Evolutionary conservation across 768 basidiomycete genomes (phyloP), one percentile per base, ranked within the genome.

Genomic region (Tricholoma bakamatsutake): DNA sequence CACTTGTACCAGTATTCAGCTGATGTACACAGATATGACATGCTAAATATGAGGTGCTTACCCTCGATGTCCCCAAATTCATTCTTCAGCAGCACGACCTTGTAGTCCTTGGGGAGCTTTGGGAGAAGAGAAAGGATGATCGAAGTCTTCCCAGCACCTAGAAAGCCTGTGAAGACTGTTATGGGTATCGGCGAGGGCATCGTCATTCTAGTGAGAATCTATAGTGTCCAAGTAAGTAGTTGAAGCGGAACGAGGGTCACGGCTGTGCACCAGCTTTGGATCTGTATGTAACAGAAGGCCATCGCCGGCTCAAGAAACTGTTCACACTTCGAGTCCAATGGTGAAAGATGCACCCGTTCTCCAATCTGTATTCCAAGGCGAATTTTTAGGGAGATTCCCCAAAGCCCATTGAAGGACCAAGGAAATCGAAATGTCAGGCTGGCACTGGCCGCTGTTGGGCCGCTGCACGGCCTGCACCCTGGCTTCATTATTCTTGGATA

Each of bases 41-140:
- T 17, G 37, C 24, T 31, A 24, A 28, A n/a, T n/a, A 12, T 27
- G 11, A 34, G 18, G 15, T 21, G 18, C 35, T 13, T 34, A 88
- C 91, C 91, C 81, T 95, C 83, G 11, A 96, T 80, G 73, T 98
- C 93, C 15, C 95, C 95, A 64, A 93, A 97, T 69, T 98, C 95
- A 73, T 98, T 98, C 76, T 98, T 98, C 59, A 98, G 78, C 37
- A 98, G 73, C 5, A 94, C 93, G 31, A 90, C 88, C 63, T 84
- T 90, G 78, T 95, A 95, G 63, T 90, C 87, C 52, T 83, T 81
- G 2, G 93, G 90, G 6, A 98, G 76, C 61, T 85, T 84, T 2
- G 88, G 85, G 2, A 97, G 79, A 1, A 96, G 76, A 1, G 89
- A 87, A 15, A 96, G 81, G 59, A 97, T 95, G 27, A 89, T 76